Evolutionary conservation across 106 monocot genomes (phyloP).

Genomic region (Agapanthus africanus): DNA sequence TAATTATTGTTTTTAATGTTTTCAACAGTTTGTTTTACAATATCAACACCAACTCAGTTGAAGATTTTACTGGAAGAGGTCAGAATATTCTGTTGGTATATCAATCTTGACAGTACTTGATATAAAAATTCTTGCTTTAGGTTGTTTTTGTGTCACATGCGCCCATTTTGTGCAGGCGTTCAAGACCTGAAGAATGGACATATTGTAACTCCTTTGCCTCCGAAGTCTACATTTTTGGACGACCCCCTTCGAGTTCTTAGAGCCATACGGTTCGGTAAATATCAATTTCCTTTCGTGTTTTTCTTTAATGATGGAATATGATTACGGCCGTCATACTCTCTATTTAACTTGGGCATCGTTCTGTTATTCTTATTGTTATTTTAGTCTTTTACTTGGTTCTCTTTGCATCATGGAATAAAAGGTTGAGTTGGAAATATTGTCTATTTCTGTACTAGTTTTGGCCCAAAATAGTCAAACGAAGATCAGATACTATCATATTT

Average conservation of each 20-base stretch:
- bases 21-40: slow-evolving; percentile 79
- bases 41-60: slow-evolving; percentile 72
- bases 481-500: neutral
- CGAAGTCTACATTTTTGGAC: slow-evolving; percentile 86
- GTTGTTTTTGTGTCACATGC: slow-evolving; percentile 3
- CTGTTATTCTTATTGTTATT: neutral
- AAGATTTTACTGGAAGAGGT: slow-evolving; percentile 96
- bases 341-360: no score
- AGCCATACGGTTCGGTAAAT: slow-evolving; percentile 93
- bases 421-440: neutral
- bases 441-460: neutral
- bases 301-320: neutral
- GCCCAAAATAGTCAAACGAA: neutral
- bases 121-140: neutral
- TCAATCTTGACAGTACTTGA: neutral
- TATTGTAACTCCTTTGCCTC: slow-evolving; percentile 87
- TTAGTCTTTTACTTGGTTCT: neutral
- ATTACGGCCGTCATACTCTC: neutral
- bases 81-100: slow-evolving; percentile 1
- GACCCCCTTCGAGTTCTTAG: slow-evolving; percentile 97
- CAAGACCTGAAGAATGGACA: slow-evolving; percentile 68
- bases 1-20: neutral
- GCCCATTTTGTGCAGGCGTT: slow-evolving; percentile 39
- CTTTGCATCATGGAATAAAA: neutral
- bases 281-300: no score